A percentile compares a stretch with the other conserved stretches of the same genome.
phyloP scores from a whole-genome alignment of 208 protist genomes.

The Histomonas meleagridis region DNA sequence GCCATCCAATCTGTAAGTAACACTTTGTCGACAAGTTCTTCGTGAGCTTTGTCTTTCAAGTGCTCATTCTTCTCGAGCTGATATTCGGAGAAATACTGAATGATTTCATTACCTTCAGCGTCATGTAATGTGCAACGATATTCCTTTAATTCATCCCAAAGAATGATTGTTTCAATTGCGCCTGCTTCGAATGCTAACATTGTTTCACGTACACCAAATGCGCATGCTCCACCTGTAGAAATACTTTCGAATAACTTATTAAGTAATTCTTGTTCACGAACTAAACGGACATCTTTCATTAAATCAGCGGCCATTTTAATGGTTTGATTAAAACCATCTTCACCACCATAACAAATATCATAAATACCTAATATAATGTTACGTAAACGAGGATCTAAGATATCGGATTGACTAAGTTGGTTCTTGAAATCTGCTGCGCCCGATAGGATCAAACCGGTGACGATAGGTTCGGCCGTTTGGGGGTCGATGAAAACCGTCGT shows the following conservation, averaged over 20 bases:
- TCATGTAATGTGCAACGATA: constrained; percentile 71
- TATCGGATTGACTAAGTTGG: constrained; percentile 54
- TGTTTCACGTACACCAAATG: constrained; percentile 76
- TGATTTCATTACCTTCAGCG: constrained; percentile 37
- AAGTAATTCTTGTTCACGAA: constrained; percentile 98
- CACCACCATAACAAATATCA: constrained; percentile 95
- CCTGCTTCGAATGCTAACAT: constrained; percentile 79
- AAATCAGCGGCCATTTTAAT: constrained; percentile 88
- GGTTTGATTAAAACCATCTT: constrained; percentile 98
- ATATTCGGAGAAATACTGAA: constrained; percentile 34
- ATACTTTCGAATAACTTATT: constrained; percentile 94
- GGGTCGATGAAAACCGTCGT: constrained; percentile 92
- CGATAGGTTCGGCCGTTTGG: constrained; percentile 75
- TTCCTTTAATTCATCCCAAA: constrained; percentile 87
- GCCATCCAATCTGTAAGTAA: constrained; percentile 93
- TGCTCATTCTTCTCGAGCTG: constrained; percentile 34
- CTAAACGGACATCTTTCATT: constrained; percentile 89
- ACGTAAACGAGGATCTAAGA: constrained; percentile 47
- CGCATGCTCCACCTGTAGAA: constrained; percentile 82
- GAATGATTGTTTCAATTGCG: constrained; percentile 89
- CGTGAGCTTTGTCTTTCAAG: not conserved
- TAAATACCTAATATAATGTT: constrained; percentile 92
- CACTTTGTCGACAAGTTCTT: constrained; percentile 47
- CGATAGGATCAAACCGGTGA: constrained; percentile 93
- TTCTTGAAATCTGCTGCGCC: constrained; percentile 99